Evolutionary conservation across 768 basidiomycete species (phyloP), one percentile per base, ranked within the genome.

Genomic region (Trichaptum fuscoviolaceum): DNA sequence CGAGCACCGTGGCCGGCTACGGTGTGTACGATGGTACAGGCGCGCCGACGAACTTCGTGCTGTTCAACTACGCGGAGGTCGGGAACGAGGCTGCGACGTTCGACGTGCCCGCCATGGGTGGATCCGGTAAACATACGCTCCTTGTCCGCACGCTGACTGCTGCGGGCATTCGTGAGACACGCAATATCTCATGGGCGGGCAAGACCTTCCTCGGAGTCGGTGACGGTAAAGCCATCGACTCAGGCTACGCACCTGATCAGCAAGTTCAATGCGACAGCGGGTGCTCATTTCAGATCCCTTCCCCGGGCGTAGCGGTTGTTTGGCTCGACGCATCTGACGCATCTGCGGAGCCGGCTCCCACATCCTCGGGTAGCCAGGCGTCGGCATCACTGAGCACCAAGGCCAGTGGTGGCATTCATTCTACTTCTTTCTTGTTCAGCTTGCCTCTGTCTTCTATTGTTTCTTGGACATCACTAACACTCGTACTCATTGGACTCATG

Each of bases 151-250:
- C 79, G 69, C 75, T 85, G n/a, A 70, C 76, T 3, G 85, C 85
- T 1, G 73, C 81, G 5, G 79, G 75, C 65, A 77, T 84, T 20
- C 71, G 74, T 18, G 87, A 87, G 74, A 80, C 81, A 68, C 80
- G 76, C 65, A 77, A 84, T 58, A 87, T 89, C 71, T 80, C 82
- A 8, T 90, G 87, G 87, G 86, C 85, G 23, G 85, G 84, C 15
- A 78, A 86, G 71, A 83, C 84, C 0, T 80, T 79, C 68, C 72
- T 75, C 2, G 78, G 78, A 20, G 77, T 79, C 0, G 79, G 76
- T 0, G 79, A 83, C 71, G 82, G 82, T 35, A 74, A 68, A 36
- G 70, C 79, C 24, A 71, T 79, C 64, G 65, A 75, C 23, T 66
- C 66, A 67, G 52, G 68, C 1, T 77, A 75, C 1, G 71, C 75